phyloP scores from a whole-genome alignment of 192 early-diverging fungal genomes.

The Umbelopsis isabellina region DNA sequence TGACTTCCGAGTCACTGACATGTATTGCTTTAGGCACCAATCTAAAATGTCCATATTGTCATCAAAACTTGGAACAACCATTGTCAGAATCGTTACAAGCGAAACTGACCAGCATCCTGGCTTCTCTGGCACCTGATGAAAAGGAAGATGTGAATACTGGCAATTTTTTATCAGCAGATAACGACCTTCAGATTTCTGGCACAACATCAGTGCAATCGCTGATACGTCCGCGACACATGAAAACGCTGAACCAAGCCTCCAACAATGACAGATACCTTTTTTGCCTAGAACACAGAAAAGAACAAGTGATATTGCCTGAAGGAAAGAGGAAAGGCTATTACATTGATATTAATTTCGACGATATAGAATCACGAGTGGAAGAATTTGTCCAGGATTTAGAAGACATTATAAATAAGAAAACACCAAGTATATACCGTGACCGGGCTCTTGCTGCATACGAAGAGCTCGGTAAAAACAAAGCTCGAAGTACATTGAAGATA shows the following conservation, averaged over 20 bases:
- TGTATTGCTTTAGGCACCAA: neutral
- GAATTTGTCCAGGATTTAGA: constrained; percentile 38
- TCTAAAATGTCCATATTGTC: constrained; percentile 23
- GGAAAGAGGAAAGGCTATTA: constrained; percentile 44
- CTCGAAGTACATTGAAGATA: constrained; percentile 45
- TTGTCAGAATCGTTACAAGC: constrained; percentile 4
- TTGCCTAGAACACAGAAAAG: constrained; percentile 49
- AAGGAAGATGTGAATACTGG: neutral
- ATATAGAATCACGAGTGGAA: constrained; percentile 33
- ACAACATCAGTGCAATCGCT: constrained; percentile 6
- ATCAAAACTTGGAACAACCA: constrained; percentile 6
- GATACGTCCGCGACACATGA: neutral
- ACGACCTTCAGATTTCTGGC: neutral
- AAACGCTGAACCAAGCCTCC: neutral
- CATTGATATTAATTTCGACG: constrained; percentile 38
- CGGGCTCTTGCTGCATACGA: constrained; percentile 37
- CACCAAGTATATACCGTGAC: constrained; percentile 39
- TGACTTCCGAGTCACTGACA: neutral
- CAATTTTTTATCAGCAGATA: neutral
- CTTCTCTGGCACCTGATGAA: neutral
- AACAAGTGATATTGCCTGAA: constrained; percentile 42
- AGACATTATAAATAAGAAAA: constrained; percentile 33
- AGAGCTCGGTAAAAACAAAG: constrained; percentile 41
- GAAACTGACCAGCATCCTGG: neutral
- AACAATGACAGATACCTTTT: constrained; percentile 32